Evolutionary conservation across 2,329 filamentous ascomycete genomes (phyloP).

Genomic region (Chrysoporthe cubensis): DNA sequence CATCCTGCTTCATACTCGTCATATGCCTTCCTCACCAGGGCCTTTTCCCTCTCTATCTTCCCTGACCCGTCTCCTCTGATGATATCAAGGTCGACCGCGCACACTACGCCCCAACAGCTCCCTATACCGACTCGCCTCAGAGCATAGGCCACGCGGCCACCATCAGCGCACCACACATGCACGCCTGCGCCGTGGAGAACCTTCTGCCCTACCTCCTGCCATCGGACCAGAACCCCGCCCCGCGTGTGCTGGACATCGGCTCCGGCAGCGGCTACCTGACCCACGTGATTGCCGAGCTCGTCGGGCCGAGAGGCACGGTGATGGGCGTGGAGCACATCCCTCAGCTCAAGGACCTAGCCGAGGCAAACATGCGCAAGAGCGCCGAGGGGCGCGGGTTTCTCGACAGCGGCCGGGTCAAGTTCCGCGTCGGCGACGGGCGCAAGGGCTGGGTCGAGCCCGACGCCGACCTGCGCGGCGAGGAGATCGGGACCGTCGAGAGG

Average conservation of each 20-base stretch:
- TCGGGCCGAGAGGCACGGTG: constrained; percentile 57
- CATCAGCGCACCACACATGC: constrained; percentile 66
- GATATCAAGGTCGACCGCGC: constrained; percentile 76
- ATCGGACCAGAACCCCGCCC: constrained; percentile 38
- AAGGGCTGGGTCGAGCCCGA: constrained; percentile 60
- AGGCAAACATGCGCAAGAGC: constrained; percentile 68
- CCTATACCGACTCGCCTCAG: constrained; percentile 69
- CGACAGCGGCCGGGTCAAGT: constrained; percentile 66
- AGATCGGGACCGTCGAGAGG: constrained; percentile 47
- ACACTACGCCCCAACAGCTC: constrained; percentile 72
- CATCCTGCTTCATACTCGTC: too few relatives aligned
- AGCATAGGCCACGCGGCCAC: constrained; percentile 59
- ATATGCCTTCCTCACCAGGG: too few relatives aligned
- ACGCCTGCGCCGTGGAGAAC: constrained; percentile 57
- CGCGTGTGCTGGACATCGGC: constrained; percentile 72
- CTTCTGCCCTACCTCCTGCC: constrained; percentile 51
- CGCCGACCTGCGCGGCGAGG: constrained; percentile 14
- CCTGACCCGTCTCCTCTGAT: background rate
- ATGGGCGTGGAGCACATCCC: constrained; percentile 77
- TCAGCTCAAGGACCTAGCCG: constrained; percentile 64
- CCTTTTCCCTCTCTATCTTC: too few relatives aligned
- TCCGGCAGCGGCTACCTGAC: constrained; percentile 84
- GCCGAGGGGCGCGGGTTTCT: constrained; percentile 63
- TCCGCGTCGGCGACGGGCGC: constrained; percentile 76
- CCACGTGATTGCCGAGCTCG: constrained; percentile 82